phyloP scores from a whole-genome alignment of 495 filamentous ascomycete species.

The Aspergillus sclerotiicarbonarius region DNA sequence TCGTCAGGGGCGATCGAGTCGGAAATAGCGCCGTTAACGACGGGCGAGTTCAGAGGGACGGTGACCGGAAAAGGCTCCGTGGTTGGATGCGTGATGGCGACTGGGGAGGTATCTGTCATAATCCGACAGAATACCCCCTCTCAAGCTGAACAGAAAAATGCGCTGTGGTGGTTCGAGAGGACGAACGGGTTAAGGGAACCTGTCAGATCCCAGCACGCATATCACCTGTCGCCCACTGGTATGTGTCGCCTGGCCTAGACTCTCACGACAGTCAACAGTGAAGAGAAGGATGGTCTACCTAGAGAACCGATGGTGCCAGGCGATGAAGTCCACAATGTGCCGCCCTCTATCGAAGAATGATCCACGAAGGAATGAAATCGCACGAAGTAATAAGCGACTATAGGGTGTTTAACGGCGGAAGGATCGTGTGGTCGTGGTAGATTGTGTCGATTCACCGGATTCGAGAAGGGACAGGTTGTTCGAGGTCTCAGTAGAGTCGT shows the following conservation, averaged over 20 bases:
- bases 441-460: background rate
- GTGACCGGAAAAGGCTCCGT: conserved; percentile 63
- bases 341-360: background rate
- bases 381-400: background rate
- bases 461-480: conserved; percentile 13
- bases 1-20: conserved; percentile 59
- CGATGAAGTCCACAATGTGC: background rate
- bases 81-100: conserved; percentile 61
- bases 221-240: conserved; percentile 20
- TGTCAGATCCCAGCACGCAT: conserved; percentile 37
- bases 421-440: background rate
- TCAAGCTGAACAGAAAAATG: conserved; percentile 35
- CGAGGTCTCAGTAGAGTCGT: conserved; percentile 16
- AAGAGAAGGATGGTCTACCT: background rate
- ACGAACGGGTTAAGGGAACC: conserved; percentile 16
- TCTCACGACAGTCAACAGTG: conserved; percentile 2
- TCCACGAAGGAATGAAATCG: background rate
- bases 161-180: conserved; percentile 15
- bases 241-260: conserved; percentile 2
- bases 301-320: background rate
- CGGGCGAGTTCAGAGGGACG: conserved; percentile 51
- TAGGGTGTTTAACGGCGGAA: background rate
- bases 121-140: conserved; percentile 69
- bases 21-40: conserved; percentile 55
- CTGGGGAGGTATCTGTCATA: conserved; percentile 85